Percentiles rank a stretch among this genome's conserved stretches.
phyloP scores from a whole-genome alignment of 768 basidiomycete species.

The Rossbeevera mucosa region DNA sequence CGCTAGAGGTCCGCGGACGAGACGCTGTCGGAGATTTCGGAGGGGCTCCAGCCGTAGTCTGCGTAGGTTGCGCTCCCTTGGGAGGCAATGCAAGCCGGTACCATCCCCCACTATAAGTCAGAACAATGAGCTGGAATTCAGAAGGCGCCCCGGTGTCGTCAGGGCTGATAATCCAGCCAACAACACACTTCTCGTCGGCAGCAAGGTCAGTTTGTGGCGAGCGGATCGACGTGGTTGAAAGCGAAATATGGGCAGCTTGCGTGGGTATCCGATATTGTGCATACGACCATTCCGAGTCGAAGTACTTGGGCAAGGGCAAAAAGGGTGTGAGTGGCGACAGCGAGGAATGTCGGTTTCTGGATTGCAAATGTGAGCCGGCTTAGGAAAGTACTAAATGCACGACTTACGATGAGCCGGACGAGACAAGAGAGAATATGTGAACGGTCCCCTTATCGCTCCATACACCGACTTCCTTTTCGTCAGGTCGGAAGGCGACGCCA shows the following conservation, averaged over 20 bases:
- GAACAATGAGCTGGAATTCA: conserved; percentile 75
- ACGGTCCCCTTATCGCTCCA: conserved; percentile 97
- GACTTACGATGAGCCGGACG: conserved; percentile 63
- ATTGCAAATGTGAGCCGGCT: conserved; percentile 4
- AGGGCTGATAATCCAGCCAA: conserved; percentile 69
- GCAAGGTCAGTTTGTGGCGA: conserved; percentile 55
- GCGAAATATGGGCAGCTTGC: conserved; percentile 76
- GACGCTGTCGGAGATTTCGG: conserved; percentile 36
- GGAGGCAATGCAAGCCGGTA: conserved; percentile 71
- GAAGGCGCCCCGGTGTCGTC: conserved; percentile 30
- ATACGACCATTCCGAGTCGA: conserved; percentile 95
- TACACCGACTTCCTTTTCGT: conserved; percentile 82
- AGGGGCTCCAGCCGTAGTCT: conserved; percentile 37
- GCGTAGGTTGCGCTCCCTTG: conserved; percentile 18
- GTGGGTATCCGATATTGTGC: conserved; percentile 87
- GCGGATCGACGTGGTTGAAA: conserved; percentile 60
- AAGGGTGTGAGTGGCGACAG: conserved; percentile 77
- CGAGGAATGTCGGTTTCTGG: conserved; percentile 79
- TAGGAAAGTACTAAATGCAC: not conserved
- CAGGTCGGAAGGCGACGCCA: conserved; percentile 81
- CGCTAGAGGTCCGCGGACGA: conserved; percentile 50
- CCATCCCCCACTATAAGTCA: conserved; percentile 92
- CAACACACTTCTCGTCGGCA: conserved; percentile 82
- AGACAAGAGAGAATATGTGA: conserved; percentile 76
- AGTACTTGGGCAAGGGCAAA: conserved; percentile 83